Conservation (phyloP, 805 yeast species). For the Candida ipomoeae region DNA sequence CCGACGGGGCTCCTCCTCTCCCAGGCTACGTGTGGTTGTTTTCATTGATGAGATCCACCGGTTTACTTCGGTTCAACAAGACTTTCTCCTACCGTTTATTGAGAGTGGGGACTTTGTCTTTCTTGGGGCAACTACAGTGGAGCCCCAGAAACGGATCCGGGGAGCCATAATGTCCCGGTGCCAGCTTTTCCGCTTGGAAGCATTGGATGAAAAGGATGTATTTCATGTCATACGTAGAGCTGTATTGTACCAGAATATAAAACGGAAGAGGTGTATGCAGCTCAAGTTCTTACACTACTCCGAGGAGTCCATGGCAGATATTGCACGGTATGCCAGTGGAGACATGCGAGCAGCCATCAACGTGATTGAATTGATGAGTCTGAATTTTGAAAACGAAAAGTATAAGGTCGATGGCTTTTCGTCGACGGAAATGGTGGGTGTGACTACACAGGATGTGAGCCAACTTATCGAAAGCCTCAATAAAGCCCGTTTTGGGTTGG, state of each 20-base stretch:
- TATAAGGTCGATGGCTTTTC: background rate
- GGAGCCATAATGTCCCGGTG: conserved; percentile 83
- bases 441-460: background rate
- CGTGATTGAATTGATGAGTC: conserved; percentile 28
- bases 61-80: conserved; percentile 83
- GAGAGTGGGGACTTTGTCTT: conserved; percentile 79
- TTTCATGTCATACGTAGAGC: conserved; percentile 54
- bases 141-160: conserved; percentile 73
- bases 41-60: conserved; percentile 94
- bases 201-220: conserved; percentile 49
- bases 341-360: conserved; percentile 35
- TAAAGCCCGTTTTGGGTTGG: background rate
- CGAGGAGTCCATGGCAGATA: conserved; percentile 11
- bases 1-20: conserved; percentile 12
- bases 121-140: conserved; percentile 86
- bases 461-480: background rate
- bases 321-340: conserved; percentile 23
- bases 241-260: conserved; percentile 35
- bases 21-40: conserved; percentile 39
- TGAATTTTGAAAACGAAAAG: background rate
- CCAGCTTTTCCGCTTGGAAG: conserved; percentile 66
- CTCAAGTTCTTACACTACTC: conserved; percentile 16
- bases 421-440: background rate
- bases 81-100: conserved; percentile 73
- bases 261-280: conserved; percentile 15